Conservation (phyloP, 306 rosid species). For the Prosopis cineraria region DNA sequence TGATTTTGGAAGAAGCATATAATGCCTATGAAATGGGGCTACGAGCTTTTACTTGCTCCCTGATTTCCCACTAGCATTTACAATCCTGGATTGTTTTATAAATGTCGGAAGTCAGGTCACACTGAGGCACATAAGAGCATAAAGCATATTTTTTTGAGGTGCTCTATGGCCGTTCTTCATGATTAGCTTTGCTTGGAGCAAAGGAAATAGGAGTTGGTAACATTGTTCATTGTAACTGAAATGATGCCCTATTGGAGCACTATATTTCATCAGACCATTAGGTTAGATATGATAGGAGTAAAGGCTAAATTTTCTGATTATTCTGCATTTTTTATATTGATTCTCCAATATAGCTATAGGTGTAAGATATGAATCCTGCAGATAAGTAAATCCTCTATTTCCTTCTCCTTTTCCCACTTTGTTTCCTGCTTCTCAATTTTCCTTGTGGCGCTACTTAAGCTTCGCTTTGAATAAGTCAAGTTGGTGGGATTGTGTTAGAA, state of each 20-base stretch:
- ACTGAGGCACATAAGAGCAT: neutral
- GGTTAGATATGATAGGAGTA: neutral
- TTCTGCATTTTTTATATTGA: neutral
- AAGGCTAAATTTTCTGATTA: neutral
- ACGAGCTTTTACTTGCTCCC: neutral
- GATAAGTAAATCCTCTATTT: neutral
- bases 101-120: neutral
- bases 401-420: neutral
- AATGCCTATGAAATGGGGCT: constrained; percentile 3
- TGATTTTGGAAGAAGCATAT: constrained; percentile 22
- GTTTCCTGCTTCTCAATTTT: neutral
- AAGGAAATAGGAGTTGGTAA: neutral
- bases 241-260: neutral
- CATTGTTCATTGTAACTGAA: neutral
- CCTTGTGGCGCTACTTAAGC: neutral
- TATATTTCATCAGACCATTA: too few relatives aligned
- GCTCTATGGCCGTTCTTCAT: neutral
- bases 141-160: neutral
- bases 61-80: neutral
- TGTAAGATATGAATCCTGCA: neutral
- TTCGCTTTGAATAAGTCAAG: neutral
- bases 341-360: neutral
- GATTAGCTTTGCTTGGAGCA: neutral
- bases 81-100: neutral
- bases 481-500: neutral